Percentiles rank a stretch among this genome's conserved stretches.
phyloP scores from a whole-genome alignment of 345 rosid genomes.

The Populus alba region DNA sequence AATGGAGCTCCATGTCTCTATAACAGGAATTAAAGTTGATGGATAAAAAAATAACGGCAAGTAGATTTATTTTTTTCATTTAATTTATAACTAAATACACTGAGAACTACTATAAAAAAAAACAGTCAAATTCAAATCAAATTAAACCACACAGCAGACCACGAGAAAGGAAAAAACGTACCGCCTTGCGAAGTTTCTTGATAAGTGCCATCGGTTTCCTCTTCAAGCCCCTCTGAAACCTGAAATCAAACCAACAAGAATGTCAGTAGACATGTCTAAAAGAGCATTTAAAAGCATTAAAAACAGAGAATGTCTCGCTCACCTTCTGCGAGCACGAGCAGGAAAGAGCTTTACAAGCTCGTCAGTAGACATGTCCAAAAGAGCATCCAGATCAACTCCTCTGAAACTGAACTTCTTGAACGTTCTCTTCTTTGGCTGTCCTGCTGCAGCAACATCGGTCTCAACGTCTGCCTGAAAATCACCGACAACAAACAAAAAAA shows the following conservation, averaged over 20 bases:
- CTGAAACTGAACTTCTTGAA: conserved; percentile 73
- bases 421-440: conserved; percentile 63
- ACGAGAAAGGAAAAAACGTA: neutral
- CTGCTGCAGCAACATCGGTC: conserved; percentile 38
- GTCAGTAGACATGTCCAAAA: conserved; percentile 90
- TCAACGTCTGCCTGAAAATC: conserved; percentile 43
- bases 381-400: conserved; percentile 75
- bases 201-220: conserved; percentile 43
- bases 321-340: conserved; percentile 98
- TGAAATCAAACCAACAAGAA: conserved; percentile 10
- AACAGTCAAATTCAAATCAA: neutral
- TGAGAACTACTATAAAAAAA: neutral
- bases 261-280: no score
- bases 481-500: neutral
- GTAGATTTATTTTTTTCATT: no score
- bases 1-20: no score
- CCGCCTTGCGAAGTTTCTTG: conserved; percentile 40
- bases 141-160: neutral
- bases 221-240: conserved; percentile 85
- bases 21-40: no score
- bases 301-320: neutral
- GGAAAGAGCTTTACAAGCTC: conserved; percentile 89
- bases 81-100: neutral
- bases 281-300: neutral
- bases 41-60: neutral